These are phyloP conservation scores for Hyphopichia khmerensis DNA, from an alignment of 1,139 yeast species.

Conservation along the genomic window DNA sequence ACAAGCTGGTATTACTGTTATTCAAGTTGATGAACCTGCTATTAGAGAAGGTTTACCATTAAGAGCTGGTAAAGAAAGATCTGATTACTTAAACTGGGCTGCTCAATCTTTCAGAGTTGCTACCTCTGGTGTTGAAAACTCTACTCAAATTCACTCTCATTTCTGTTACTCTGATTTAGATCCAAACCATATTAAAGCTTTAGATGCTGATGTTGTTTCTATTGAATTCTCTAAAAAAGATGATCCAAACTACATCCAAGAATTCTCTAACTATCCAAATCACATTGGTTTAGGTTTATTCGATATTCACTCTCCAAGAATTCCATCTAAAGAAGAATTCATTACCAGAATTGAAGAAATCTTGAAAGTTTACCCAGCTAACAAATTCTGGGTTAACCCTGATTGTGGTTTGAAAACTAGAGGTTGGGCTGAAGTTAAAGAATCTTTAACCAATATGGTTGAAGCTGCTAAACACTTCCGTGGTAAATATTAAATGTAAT, in stretches of 20 bases:
- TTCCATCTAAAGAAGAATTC: slow-evolving; percentile 96
- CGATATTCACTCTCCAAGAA: slow-evolving; percentile 99
- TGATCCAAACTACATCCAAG: slow-evolving; percentile 96
- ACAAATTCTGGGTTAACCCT: slow-evolving; percentile 99
- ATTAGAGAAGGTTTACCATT: slow-evolving; percentile 99
- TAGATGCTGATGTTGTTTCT: slow-evolving; percentile 98
- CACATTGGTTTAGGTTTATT: slow-evolving; percentile 99
- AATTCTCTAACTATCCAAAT: slow-evolving; percentile 97
- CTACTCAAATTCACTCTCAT: slow-evolving; percentile 98
- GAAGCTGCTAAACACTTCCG: slow-evolving; percentile 97
- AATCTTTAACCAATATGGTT: slow-evolving; percentile 95
- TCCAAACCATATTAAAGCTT: slow-evolving; percentile 98
- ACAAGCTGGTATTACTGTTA: slow-evolving; percentile 96
- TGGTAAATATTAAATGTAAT: slow-evolving; percentile 42
- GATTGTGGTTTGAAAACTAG: slow-evolving; percentile 99
- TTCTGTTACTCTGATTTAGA: slow-evolving; percentile 99
- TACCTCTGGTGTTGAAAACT: slow-evolving; percentile 94
- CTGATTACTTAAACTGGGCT: slow-evolving; percentile 97
- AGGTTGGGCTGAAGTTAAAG: slow-evolving; percentile 88
- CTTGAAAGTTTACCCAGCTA: slow-evolving; percentile 95
- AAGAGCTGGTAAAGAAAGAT: slow-evolving; percentile 96
- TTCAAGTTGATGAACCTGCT: slow-evolving; percentile 99
- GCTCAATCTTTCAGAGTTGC: slow-evolving; percentile 99
- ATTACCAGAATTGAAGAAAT: slow-evolving; percentile 90
- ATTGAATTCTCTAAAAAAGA: slow-evolving; percentile 99